Evolutionary conservation across 2,329 filamentous ascomycete genomes (phyloP).

Genomic region (Exutisphaerella laricina): DNA sequence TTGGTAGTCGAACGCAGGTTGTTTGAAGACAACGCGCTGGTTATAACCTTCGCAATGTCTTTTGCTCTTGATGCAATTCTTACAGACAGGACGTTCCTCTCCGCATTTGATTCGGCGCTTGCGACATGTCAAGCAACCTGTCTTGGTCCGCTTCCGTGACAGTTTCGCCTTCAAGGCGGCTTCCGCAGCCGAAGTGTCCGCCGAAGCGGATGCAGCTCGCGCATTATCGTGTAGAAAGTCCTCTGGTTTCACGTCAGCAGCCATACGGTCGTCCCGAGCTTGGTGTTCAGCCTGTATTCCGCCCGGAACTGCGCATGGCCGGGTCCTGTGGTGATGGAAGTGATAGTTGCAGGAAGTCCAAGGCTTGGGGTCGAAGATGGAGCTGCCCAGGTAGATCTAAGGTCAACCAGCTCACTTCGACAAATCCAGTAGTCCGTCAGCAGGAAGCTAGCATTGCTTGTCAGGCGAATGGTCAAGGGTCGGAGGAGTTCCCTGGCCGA

Average conservation of each 20-base stretch:
- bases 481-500: slow-evolving; percentile 3
- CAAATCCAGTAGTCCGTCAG: not conserved
- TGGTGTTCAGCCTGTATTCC: slow-evolving; percentile 5
- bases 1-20: slow-evolving; percentile 57
- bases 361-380: too few relatives aligned
- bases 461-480: too few relatives aligned
- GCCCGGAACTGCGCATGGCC: slow-evolving; percentile 8
- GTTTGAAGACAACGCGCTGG: slow-evolving; percentile 74
- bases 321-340: not conserved
- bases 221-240: slow-evolving; percentile 3
- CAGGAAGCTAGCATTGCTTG: slow-evolving; percentile 1
- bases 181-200: slow-evolving; percentile 27
- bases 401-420: not conserved
- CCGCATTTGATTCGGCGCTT: slow-evolving; percentile 96
- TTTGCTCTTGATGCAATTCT: slow-evolving; percentile 82
- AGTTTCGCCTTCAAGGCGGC: slow-evolving; percentile 29
- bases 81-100: slow-evolving; percentile 75
- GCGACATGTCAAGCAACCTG: slow-evolving; percentile 87
- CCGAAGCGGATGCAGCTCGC: slow-evolving; percentile 5
- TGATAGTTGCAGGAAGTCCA: not conserved
- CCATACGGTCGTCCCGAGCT: slow-evolving; percentile 8
- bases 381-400: too few relatives aligned
- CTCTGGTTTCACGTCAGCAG: slow-evolving; percentile 9
- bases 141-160: slow-evolving; percentile 69
- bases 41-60: slow-evolving; percentile 78